phyloP scores from a whole-genome alignment of 2,329 filamentous ascomycete species.

The Triangularia verruculosa region DNA sequence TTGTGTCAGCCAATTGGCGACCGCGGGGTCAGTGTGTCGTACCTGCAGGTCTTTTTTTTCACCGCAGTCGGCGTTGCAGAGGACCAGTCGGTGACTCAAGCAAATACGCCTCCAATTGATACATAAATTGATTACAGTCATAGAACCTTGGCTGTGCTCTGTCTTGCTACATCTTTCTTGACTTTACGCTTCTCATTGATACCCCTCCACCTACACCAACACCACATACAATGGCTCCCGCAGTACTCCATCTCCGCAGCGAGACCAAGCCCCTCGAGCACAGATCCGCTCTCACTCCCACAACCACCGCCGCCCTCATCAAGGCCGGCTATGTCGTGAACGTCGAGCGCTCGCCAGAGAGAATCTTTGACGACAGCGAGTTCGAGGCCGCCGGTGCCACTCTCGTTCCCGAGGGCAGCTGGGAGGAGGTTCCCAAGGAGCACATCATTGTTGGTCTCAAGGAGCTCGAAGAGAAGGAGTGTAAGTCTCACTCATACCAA shows the following conservation, averaged over 20 bases:
- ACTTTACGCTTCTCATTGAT: not conserved
- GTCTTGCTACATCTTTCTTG: not conserved
- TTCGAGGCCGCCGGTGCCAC: slow-evolving; percentile 62
- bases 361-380: slow-evolving; percentile 63
- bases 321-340: slow-evolving; percentile 67
- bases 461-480: slow-evolving; percentile 70
- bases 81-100: slow-evolving; percentile 21
- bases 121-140: not conserved
- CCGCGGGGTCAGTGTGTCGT: not conserved
- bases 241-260: slow-evolving; percentile 52
- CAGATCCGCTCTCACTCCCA: slow-evolving; percentile 48
- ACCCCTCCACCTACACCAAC: not conserved
- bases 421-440: slow-evolving; percentile 61
- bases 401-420: slow-evolving; percentile 64
- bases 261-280: slow-evolving; percentile 59
- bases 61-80: slow-evolving; percentile 15
- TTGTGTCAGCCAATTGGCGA: slow-evolving; percentile 5
- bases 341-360: slow-evolving; percentile 64
- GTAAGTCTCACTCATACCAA: slow-evolving; percentile 14
- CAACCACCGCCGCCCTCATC: slow-evolving; percentile 54
- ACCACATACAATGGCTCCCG: slow-evolving; percentile 32
- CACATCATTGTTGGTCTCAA: slow-evolving; percentile 74
- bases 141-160: not conserved
- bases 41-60: slow-evolving; percentile 9
- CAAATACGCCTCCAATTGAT: not conserved